Percentiles rank a stretch among this genome's conserved stretches.
Conservation (phyloP, 441 rosid genomes). For the Viola pubescens region DNA sequence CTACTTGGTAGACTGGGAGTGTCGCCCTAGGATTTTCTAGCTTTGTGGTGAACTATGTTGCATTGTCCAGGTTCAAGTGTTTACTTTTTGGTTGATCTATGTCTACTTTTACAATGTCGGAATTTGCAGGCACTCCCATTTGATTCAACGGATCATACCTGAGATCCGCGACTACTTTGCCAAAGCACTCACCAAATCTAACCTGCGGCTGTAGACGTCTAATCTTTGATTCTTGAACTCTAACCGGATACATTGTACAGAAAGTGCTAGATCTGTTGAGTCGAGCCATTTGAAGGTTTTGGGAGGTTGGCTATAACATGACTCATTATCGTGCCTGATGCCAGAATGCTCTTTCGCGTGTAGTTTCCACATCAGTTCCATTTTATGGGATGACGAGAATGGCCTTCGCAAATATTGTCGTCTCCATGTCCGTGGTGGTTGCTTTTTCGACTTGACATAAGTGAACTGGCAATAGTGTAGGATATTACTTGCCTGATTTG, state of each 20-base stretch:
- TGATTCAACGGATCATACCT: conserved; percentile 70
- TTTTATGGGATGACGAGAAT: conserved; percentile 15
- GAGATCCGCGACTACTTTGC: conserved; percentile 78
- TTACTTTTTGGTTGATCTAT: background rate
- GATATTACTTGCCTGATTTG: background rate
- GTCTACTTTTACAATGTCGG: conserved; percentile 3
- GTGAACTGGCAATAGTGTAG: conserved; percentile 1
- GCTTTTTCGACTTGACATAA: conserved; percentile 1
- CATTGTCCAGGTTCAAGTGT: background rate
- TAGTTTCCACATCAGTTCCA: conserved; percentile 16
- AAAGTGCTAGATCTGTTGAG: conserved; percentile 28
- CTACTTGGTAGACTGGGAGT: background rate
- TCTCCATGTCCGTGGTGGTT: conserved; percentile 7
- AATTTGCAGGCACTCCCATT: conserved; percentile 69
- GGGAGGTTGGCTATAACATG: conserved; percentile 20
- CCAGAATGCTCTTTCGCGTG: conserved; percentile 17
- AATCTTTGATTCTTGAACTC: conserved; percentile 29
- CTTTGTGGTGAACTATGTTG: background rate
- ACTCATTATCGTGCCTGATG: conserved; percentile 24
- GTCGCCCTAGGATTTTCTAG: background rate
- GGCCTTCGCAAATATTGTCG: conserved; percentile 10
- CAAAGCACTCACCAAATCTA: conserved; percentile 64
- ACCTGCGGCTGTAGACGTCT: conserved; percentile 46
- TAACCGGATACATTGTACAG: conserved; percentile 50
- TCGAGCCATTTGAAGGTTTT: conserved; percentile 24